Base-by-base conservation (phyloP, 1,139 yeast genomes). In the Yamadazyma diospyri region DNA sequence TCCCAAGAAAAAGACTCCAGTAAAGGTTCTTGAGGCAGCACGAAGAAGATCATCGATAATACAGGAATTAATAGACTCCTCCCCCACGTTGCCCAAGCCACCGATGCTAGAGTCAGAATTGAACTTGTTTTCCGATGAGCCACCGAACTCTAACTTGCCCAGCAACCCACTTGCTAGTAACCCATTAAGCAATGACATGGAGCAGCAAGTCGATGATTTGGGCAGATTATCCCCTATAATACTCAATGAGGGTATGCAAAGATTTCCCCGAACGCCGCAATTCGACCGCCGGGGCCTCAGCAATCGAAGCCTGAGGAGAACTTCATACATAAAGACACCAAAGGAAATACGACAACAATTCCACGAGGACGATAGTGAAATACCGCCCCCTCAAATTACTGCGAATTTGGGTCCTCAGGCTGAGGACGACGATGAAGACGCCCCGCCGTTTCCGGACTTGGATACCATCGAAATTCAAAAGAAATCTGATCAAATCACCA, bases 221-320 rank as follows among this genome's bases (percentile, higher is more conserved):
- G 35, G 33, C 17, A 34, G 37, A 19, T 19, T 35, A n/a, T 35
- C 34, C 25, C 41, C 29, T 28, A 25, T 32, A 30, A 30, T 9
- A 20, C 11, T 17, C 29, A 42, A 30, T 32, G 36, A 35, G n/a
- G 59, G 52, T 27, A 55, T 56, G 6, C 76, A 69, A 36, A 48
- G 77, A 37, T 72, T 72, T 39, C 79, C 79, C 1, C 55, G 67
- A 30, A 70, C 80, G 0, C 77, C 78, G 4, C 64, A 64, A 35
- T 67, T 64, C 33, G 41, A 30, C 20, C 24, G 32, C 10, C 20
- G 29, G 5, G 38, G 38, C 2, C 12, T 18, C 5, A 28, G 47
- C 29, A 32, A 29, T 15, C 47, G 47, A 17, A 30, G 33, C 11
- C 41, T 39, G 38, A 42, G 37, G 22, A 31, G 46, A 27, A 33